Base-by-base conservation (phyloP, 225 moss, liverwort and hornwort genomes). In the Pseudisothecium myosuroides region DNA sequence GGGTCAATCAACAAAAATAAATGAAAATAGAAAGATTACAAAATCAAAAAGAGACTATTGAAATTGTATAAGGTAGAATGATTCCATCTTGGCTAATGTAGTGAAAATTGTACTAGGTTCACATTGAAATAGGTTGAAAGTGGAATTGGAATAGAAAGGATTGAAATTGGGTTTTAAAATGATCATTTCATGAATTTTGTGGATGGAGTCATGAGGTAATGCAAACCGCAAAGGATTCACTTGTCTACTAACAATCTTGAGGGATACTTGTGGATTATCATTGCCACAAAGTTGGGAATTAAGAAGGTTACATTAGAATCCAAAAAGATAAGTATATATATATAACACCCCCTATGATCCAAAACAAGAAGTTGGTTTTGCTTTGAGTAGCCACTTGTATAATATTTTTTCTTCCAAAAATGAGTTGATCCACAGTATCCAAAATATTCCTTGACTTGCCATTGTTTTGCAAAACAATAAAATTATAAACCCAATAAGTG, bases 261-360 rank as follows among this genome's bases (percentile, higher is more conserved):
- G 0, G 22, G 22, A 36, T 14, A 5, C 14, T 52, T 76, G 36
- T 50, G 0, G 34, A 34, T 14, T 13, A 36, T 76, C 13, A 52
- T 14, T 36, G 5, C 1, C 0, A 52, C 2, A 2, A 5, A 36
- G 9, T 22, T 34, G 22, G 2, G 54, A 77, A 21, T 34, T 2
- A 34, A 36, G 2, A 78, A 78, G 9, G 4, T 5, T 37, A 55
- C 1, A 1, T 26, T 79, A 1, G 1, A 79, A 56, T 56, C 16
- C n/a, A 10, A 17, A 77, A 37, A 10, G 2, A 77, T 9, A 77
- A 77, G 5, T 36, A 12, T n/a, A n/a, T n/a, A n/a, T n/a, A n/a
- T n/a, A n/a, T 0, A 49, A 17, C 7, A 76, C 0, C 0, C 2
- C 23, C 5, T 37, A 15, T 24, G 10, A 2, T 13, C 14, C 2